A percentile compares a stretch with the other conserved stretches of the same genome.
Evolutionary conservation across 1,139 yeast species (phyloP).

Genomic region (Suhomyces maxii): DNA sequence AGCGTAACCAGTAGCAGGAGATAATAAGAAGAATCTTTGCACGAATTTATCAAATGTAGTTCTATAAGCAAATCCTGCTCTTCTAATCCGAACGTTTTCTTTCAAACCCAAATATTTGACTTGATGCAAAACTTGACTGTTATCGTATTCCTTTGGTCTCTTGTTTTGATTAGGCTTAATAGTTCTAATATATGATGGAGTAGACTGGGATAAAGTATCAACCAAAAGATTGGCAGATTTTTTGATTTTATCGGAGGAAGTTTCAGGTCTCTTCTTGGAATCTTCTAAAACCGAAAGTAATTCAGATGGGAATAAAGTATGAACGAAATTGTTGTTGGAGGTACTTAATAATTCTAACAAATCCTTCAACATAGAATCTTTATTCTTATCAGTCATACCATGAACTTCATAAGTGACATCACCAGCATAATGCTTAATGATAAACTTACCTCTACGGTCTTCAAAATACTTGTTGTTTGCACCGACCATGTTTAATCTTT

Average conservation of each 20-base stretch:
- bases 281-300: constrained; percentile 60
- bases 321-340: constrained; percentile 67
- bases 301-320: constrained; percentile 70
- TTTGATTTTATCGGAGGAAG: constrained; percentile 96
- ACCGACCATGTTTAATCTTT: constrained; percentile 80
- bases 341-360: constrained; percentile 74
- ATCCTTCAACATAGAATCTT: constrained; percentile 91
- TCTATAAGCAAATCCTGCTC: constrained; percentile 98
- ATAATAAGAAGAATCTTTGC: constrained; percentile 88
- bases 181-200: constrained; percentile 96
- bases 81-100: constrained; percentile 94
- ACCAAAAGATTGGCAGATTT: constrained; percentile 88
- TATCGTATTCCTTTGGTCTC: constrained; percentile 87
- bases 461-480: constrained; percentile 85
- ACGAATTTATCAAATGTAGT: constrained; percentile 96
- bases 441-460: constrained; percentile 81
- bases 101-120: constrained; percentile 93
- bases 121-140: constrained; percentile 89
- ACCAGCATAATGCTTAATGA: constrained; percentile 97
- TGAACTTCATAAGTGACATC: constrained; percentile 91
- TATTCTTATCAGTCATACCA: constrained; percentile 96
- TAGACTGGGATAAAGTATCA: constrained; percentile 82
- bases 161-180: constrained; percentile 96
- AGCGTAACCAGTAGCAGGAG: constrained; percentile 91
- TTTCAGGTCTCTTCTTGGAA: constrained; percentile 84